Evolutionary conservation across 2,329 filamentous ascomycete species (phyloP), one percentile per base, ranked within the genome.

Genomic region (Septoria petroselini): DNA sequence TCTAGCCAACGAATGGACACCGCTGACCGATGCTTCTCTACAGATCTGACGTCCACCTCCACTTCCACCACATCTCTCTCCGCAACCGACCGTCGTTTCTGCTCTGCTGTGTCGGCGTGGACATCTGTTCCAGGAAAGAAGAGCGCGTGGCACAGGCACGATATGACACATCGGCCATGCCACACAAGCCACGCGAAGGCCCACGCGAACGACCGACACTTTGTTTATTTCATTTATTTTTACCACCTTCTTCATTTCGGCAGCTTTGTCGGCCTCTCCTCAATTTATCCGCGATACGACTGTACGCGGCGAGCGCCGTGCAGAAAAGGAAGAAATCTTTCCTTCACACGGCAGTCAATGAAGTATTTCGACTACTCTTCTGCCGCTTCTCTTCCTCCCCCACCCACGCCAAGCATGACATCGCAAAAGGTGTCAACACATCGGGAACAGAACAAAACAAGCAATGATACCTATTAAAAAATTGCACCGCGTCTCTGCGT

Each of bases 21-120:
- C 27, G 50, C 50, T 53, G 41, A 53, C 50, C 11, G 17, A 40
- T 53, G 45, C n/a, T 49, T 53, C n/a, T n/a, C n/a, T n/a, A n/a
- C n/a, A 53, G 50, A 47, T 47, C 43, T 19, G 15, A 38, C 30
- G 30, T 37, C 35, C 35, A 38, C 35, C 9, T 35, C n/a, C 33
- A 14, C n/a, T 35, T 14, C 33, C 14, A 35, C n/a, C 33, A 38
- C 35, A 19, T 11, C 15, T 17, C 18, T 15, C 21, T 11, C 7
- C 17, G 8, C 17, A 15, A 19, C 19, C 35, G 14, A 5, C 15
- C 4, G 12, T 14, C n/a, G 31, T n/a, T 12, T 17, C 38, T 27
- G 9, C 19, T 41, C n/a, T n/a, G n/a, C n/a, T n/a, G n/a, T n/a
- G n/a, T n/a, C 38, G 38, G 21, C 9, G n/a, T 27, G 2, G 7